These are phyloP conservation scores for Boletus fagicola DNA, from an alignment of 768 basidiomycete genomes.

Conservation along the genomic window DNA sequence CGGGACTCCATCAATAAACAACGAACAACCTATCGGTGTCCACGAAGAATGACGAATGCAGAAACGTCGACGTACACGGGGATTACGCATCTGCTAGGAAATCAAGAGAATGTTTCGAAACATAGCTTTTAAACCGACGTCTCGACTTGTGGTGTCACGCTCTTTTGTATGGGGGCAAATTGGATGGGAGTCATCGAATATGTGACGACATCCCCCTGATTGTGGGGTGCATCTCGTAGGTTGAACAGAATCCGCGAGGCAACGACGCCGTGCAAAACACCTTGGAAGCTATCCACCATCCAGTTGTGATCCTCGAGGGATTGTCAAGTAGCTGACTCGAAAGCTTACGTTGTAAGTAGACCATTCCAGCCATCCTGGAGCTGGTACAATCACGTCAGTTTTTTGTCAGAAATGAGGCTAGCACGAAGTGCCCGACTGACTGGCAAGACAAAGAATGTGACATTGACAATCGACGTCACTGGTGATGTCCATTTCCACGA, in stretches of 20 bases:
- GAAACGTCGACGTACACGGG: neutral
- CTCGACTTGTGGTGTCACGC: neutral
- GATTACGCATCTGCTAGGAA: too few species aligned
- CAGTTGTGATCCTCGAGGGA: neutral
- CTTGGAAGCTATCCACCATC: constrained; percentile 7
- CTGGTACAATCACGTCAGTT: neutral
- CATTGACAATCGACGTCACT: constrained; percentile 1
- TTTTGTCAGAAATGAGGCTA: neutral
- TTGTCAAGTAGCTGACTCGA: neutral
- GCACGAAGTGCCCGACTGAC: neutral
- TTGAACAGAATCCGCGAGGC: constrained; percentile 13
- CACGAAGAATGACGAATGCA: neutral
- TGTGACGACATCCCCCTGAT: neutral
- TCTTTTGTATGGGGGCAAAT: neutral
- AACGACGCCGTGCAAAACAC: constrained; percentile 6
- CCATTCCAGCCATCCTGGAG: constrained; percentile 2
- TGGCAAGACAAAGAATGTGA: constrained; percentile 1
- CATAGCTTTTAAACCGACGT: neutral
- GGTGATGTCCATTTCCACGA: neutral
- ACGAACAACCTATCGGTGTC: neutral
- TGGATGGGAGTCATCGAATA: neutral
- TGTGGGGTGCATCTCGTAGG: neutral
- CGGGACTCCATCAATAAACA: too few species aligned
- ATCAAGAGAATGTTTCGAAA: neutral
- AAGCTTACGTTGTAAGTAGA: constrained; percentile 1